A percentile compares a stretch with the other conserved stretches of the same genome.
These are phyloP conservation scores for Gnomoniopsis smithogilvyi DNA, from an alignment of 2,329 filamentous ascomycete species.

Conservation along the genomic window DNA sequence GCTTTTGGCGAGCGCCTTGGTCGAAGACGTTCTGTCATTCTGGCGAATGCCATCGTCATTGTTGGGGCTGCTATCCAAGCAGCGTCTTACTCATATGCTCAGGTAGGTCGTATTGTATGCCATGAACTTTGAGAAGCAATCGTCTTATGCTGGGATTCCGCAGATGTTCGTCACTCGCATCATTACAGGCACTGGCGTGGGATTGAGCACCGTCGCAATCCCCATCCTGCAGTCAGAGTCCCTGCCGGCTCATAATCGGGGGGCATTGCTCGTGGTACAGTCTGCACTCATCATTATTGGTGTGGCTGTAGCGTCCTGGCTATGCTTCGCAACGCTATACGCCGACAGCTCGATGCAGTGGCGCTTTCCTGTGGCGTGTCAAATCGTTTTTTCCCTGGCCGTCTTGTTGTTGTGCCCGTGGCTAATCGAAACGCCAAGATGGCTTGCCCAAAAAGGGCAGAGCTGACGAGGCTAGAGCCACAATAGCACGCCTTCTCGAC, in stretches of 20 bases:
- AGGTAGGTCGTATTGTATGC: not conserved
- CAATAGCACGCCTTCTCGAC: conserved; percentile 36
- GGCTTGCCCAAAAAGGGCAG: conserved; percentile 41
- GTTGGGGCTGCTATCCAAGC: not conserved
- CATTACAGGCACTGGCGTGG: not conserved
- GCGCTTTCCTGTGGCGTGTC: conserved; percentile 60
- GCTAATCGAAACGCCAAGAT: conserved; percentile 49
- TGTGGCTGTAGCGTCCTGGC: too few relatives aligned
- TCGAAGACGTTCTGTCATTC: not conserved
- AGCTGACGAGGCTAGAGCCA: conserved; percentile 39
- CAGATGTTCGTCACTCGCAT: too few relatives aligned
- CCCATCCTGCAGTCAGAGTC: too few relatives aligned
- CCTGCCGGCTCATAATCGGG: conserved; percentile 54
- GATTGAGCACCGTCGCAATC: not conserved
- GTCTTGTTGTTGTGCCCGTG: conserved; percentile 45
- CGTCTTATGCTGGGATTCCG: too few relatives aligned
- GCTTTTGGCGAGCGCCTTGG: not conserved
- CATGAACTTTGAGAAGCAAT: too few relatives aligned
- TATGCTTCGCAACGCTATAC: conserved; percentile 27
- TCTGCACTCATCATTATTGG: conserved; percentile 52
- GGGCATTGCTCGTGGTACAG: conserved; percentile 59
- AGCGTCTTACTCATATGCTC: not conserved
- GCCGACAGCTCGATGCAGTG: conserved; percentile 47
- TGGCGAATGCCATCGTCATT: not conserved
- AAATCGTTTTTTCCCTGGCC: conserved; percentile 56